Evolutionary conservation across 805 yeast genomes (phyloP), one percentile per base, ranked within the genome.

Genomic region (Priceomyces medius): DNA sequence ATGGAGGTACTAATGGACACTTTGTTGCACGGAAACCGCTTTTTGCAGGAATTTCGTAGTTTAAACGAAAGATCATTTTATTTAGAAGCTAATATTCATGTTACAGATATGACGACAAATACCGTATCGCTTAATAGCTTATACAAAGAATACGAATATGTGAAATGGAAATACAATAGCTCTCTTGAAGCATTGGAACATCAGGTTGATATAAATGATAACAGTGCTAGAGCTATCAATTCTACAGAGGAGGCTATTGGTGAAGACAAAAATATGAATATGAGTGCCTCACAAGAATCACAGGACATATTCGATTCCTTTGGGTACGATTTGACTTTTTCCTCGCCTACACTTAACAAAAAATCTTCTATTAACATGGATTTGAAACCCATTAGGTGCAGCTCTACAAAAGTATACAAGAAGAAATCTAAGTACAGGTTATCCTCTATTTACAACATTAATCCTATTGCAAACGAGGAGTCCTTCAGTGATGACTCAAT

Each of bases 341-440:
- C 20, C 17, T 34, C 47, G 1, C 41, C 43, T n/a, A 21, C 29
- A 2, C 46, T 56, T 32, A 42, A 44, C 5, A 53, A 52, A 38
- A 42, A 55, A 20, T 45, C 48, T 10, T 69, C 74, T n/a, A 50
- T 68, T 13, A 59, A 63, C 47, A 54, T 71, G 36, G 54, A 55
- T 35, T 53, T 71, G 37, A 68, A 68, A 48, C 76, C 76, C 4
- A 59, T 71, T n/a, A 47, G 66, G 39, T 67, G 73, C 47, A 51
- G 43, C 40, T 47, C 49, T 20, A 54, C 58, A 20, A 64, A 59
- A 41, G 59, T 68, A 2, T 53, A 61, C 43, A 69, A 67, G 52
- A 67, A 67, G 55, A 70, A 66, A 48, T 64, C 73, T n/a, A 58
- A 59, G 27, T 68, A 69, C 47, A 54, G 73, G 36, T 53, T 71